Base-by-base conservation (phyloP, 148 eudicot species). In the Rhododendron williamsianum region DNA sequence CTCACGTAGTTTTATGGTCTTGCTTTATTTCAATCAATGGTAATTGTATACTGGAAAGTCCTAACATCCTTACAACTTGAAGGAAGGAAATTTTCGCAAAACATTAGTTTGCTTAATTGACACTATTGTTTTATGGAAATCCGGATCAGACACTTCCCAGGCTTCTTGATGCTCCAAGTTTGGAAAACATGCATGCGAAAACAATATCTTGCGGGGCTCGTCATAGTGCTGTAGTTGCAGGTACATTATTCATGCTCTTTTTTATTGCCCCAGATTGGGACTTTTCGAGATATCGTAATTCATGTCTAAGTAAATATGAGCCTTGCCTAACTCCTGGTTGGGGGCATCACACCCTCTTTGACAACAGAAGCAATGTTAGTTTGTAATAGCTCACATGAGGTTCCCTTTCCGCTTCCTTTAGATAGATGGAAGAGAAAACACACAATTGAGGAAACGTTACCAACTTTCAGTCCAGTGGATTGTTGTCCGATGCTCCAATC, bases 171-270 rank as follows among this genome's bases (percentile, higher is more conserved):
- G 94, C 98, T 76, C 91, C 99, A 16, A 88, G 92, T 86, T 72
- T 95, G 84, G 98, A 97, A 83, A 92, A 92, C 72, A 87, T 86
- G 43, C 89, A 91, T 82, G 96, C 92, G n/a, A 92, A 88, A 87
- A 82, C 86, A 3, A 89, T 97, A 79, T 97, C 99, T 71, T 97
- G 98, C 52, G 99, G 99, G 78, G 99, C 99, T 78, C 98, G 99
- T 56, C 99, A 97, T 86, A 94, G 93, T 91, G 96, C 99, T 74
- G 87, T 95, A 35, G 93, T 95, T 67, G 89, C 99, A 91, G 98
- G 99, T 97, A 89, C 52, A 78, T 81, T 15, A 36, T 80, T 11
- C 41, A 74, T 63, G 35, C 48, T 69, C 27, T 78, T 63, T 19
- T 41, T 41, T 45, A 49, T 30, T 18, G 38, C 18, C 35, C 15